Conservation (phyloP, 129 eudicot genomes). For the Lactuca saligna region DNA sequence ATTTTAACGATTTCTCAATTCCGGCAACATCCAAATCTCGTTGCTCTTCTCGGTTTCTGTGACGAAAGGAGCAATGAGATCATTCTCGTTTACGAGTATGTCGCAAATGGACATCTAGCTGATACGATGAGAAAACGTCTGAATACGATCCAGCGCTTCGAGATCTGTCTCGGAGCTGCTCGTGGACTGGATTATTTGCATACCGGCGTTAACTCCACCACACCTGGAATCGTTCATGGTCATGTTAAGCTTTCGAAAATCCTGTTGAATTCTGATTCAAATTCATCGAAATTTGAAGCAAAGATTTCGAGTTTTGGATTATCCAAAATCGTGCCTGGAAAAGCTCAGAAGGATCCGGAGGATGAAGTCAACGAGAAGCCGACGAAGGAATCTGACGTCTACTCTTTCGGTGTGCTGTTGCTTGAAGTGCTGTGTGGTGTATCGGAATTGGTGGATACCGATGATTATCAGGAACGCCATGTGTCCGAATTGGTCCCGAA, state of each 20-base stretch:
- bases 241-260: conserved; percentile 24
- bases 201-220: conserved; percentile 14
- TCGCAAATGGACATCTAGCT: conserved; percentile 25
- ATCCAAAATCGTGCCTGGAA: conserved; percentile 33
- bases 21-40: conserved; percentile 35
- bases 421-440: conserved; percentile 36
- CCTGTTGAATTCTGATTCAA: conserved; percentile 27
- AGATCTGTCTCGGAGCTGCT: conserved; percentile 41
- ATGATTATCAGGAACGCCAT: conserved; percentile 38
- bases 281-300: conserved; percentile 22
- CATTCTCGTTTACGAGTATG: conserved; percentile 33
- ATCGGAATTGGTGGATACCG: conserved; percentile 31
- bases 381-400: conserved; percentile 29
- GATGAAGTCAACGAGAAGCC: conserved; percentile 12
- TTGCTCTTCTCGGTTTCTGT: conserved; percentile 32
- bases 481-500: conserved; percentile 41
- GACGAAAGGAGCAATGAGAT: conserved; percentile 37
- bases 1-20: conserved; percentile 27
- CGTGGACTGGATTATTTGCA: conserved; percentile 35
- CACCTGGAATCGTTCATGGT: conserved; percentile 31
- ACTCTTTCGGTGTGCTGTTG: conserved; percentile 34
- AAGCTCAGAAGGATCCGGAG: conserved; percentile 12
- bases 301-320: conserved; percentile 38
- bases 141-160: conserved; percentile 31
- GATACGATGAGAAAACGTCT: conserved; percentile 36